phyloP scores from a whole-genome alignment of 176 grass and related monocot species.

The Ensete glaucum region DNA sequence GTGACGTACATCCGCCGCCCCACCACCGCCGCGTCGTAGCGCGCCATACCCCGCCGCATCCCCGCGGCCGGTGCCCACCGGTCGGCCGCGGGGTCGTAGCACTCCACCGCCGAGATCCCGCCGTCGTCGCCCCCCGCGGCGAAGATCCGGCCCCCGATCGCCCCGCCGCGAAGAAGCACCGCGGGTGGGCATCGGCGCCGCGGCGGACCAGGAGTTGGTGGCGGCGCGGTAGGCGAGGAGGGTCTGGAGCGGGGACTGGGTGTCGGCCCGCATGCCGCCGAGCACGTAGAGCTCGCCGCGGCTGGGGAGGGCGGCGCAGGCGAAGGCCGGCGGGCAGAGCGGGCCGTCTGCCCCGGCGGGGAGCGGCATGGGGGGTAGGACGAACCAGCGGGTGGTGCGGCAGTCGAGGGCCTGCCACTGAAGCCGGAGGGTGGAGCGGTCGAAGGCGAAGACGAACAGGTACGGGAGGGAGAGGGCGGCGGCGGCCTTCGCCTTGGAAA shows the following conservation, averaged over 20 bases:
- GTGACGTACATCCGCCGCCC: constrained; percentile 74
- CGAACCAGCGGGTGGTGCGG: constrained; percentile 51
- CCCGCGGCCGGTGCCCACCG: constrained; percentile 25
- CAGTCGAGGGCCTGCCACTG: constrained; percentile 92
- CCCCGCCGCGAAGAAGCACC: constrained; percentile 22
- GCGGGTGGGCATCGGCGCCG: constrained; percentile 17
- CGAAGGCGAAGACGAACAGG: constrained; percentile 78
- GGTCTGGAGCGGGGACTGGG: constrained; percentile 16
- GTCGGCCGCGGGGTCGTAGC: constrained; percentile 25
- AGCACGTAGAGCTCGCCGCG: constrained; percentile 91
- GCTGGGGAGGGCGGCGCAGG: constrained; percentile 39
- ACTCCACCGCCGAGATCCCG: constrained; percentile 16
- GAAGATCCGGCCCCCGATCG: constrained; percentile 22
- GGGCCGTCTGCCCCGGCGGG: constrained; percentile 3
- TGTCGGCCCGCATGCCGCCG: constrained; percentile 25
- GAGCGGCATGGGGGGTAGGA: constrained; percentile 60
- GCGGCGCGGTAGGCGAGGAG: constrained; percentile 22
- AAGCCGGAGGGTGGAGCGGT: constrained; percentile 56
- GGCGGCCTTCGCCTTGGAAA: background rate
- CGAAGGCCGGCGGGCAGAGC: constrained; percentile 43
- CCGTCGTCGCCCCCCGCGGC: constrained; percentile 19
- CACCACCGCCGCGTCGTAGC: constrained; percentile 76
- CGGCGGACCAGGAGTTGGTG: constrained; percentile 24
- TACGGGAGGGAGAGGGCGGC: constrained; percentile 44
- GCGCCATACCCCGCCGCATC: constrained; percentile 43